These are phyloP conservation scores for Kwoniella dejecticola DNA, from an alignment of 768 basidiomycete genomes.

Conservation along the genomic window DNA sequence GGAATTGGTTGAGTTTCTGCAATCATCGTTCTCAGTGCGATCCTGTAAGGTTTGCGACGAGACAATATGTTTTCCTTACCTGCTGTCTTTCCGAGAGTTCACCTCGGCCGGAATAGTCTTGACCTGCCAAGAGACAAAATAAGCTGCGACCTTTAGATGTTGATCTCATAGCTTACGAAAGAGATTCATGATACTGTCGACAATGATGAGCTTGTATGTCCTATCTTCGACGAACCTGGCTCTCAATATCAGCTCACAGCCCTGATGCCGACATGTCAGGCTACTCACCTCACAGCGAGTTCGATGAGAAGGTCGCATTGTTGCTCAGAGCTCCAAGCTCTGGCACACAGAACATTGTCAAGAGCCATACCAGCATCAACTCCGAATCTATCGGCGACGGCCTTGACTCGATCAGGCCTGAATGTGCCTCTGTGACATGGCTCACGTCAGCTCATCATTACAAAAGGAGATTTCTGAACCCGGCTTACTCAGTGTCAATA, in stretches of 20 bases:
- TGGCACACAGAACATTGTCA: constrained; percentile 90
- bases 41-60: constrained; percentile 4
- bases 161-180: constrained; percentile 69
- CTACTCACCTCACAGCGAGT: constrained; percentile 48
- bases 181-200: constrained; percentile 96
- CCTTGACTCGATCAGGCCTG: constrained; percentile 85
- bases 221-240: constrained; percentile 47
- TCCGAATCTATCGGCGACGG: constrained; percentile 89
- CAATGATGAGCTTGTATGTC: constrained; percentile 64
- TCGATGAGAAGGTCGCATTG: constrained; percentile 54
- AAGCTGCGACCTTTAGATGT: too few species aligned
- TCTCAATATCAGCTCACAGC: not conserved
- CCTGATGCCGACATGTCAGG: constrained; percentile 53
- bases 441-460: not conserved
- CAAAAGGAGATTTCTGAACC: too few species aligned
- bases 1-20: constrained; percentile 82
- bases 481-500: constrained; percentile 53
- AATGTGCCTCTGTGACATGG: constrained; percentile 58
- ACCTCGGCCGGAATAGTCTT: constrained; percentile 86
- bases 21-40: too few species aligned
- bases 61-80: constrained; percentile 58
- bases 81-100: constrained; percentile 93
- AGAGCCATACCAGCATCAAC: constrained; percentile 73
- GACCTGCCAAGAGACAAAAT: constrained; percentile 57
- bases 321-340: constrained; percentile 41